Conservation (phyloP, 2,329 filamentous ascomycete species). For the Ampelomyces quisqualis region DNA sequence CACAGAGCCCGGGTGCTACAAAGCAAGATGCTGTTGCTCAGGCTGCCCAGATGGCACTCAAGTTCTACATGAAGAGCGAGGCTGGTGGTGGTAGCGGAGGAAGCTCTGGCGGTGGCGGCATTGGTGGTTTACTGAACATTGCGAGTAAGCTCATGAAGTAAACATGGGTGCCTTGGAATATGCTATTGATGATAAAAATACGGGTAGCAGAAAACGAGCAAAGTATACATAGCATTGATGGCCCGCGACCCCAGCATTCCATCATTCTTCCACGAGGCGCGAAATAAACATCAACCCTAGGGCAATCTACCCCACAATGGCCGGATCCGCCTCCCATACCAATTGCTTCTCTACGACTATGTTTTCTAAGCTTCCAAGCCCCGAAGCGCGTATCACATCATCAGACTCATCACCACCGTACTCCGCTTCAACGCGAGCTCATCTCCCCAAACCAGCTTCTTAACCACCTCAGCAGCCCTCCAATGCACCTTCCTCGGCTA, state of each 20-base stretch:
- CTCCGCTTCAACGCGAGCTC: slow-evolving; percentile 53
- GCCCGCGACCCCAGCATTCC: too few relatives aligned
- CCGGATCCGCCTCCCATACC: too few relatives aligned
- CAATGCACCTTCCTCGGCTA: slow-evolving; percentile 75
- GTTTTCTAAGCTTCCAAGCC: too few relatives aligned
- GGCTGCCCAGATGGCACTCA: slow-evolving; percentile 82
- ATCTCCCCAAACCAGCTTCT: neutral
- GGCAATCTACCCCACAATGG: too few relatives aligned
- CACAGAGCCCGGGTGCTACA: slow-evolving; percentile 56
- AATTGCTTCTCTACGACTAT: too few relatives aligned
- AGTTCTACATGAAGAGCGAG: slow-evolving; percentile 86
- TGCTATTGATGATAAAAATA: neutral
- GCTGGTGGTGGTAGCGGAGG: slow-evolving; percentile 46
- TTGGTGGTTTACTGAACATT: slow-evolving; percentile 56
- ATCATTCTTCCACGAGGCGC: too few relatives aligned
- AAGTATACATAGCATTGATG: too few relatives aligned
- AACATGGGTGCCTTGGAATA: too few relatives aligned
- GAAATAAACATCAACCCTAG: too few relatives aligned
- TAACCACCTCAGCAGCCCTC: slow-evolving; percentile 55
- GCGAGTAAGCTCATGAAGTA: slow-evolving; percentile 62
- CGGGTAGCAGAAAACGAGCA: neutral
- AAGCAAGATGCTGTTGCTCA: slow-evolving; percentile 79
- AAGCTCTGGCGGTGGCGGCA: slow-evolving; percentile 50
- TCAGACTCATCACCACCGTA: too few relatives aligned
- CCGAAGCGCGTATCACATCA: too few relatives aligned